phyloP scores from a whole-genome alignment of 768 basidiomycete genomes.

The Symmetrospora coprosmae region DNA sequence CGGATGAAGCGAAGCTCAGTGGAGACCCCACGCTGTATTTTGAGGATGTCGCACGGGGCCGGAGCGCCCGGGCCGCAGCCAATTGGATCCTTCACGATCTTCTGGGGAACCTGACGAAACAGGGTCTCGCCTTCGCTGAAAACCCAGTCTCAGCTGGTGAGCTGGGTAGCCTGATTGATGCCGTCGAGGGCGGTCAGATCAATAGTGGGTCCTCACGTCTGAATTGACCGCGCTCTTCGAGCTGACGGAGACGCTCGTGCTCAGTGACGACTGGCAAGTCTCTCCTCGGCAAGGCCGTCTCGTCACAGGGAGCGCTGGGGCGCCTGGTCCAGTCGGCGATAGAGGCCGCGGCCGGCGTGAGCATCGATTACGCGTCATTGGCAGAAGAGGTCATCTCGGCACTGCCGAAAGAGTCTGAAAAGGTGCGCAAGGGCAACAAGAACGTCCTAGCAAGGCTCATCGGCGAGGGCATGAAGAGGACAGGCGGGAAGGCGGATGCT shows the following conservation, averaged over 20 bases:
- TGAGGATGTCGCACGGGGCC: conserved; percentile 49
- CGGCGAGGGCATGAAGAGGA: conserved; percentile 70
- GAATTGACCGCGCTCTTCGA: too few relatives aligned
- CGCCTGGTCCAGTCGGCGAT: conserved; percentile 42
- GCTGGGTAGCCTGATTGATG: conserved; percentile 62
- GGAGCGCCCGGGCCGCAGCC: conserved; percentile 56
- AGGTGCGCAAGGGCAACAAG: conserved; percentile 53
- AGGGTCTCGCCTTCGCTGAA: conserved; percentile 46
- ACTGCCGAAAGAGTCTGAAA: conserved; percentile 54
- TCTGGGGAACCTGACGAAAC: conserved; percentile 57
- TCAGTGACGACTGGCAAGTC: too few relatives aligned
- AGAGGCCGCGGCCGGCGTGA: conserved; percentile 36
- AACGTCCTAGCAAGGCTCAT: conserved; percentile 68
- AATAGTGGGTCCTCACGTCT: conserved; percentile 53
- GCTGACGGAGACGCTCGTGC: too few relatives aligned
- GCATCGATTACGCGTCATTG: conserved; percentile 43
- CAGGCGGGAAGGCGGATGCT: conserved; percentile 65
- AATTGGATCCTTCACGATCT: conserved; percentile 91
- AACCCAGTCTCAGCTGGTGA: conserved; percentile 51
- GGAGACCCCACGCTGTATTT: conserved; percentile 47
- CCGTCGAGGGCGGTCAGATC: conserved; percentile 52
- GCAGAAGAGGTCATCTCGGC: conserved; percentile 53
- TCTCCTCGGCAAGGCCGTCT: too few relatives aligned
- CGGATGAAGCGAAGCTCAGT: conserved; percentile 52
- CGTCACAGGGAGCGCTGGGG: too few relatives aligned